These are phyloP conservation scores for Amanita inopinata DNA, from an alignment of 768 basidiomycete species.

Conservation along the genomic window DNA sequence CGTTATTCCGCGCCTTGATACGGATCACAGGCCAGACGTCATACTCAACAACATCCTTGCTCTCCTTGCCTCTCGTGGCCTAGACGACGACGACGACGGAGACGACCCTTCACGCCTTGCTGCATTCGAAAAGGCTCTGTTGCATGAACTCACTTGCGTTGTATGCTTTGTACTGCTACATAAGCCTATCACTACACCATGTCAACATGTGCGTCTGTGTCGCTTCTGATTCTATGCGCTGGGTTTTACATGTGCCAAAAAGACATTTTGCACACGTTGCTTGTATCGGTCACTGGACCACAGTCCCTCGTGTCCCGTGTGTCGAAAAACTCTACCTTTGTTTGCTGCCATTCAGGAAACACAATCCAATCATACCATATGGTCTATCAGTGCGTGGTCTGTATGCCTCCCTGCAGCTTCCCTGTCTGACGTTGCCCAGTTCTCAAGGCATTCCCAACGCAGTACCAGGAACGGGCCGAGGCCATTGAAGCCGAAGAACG, in stretches of 20 bases:
- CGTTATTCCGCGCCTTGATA: slow-evolving; percentile 11
- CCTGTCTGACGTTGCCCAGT: slow-evolving; percentile 30
- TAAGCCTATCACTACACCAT: slow-evolving; percentile 87
- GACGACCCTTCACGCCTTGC: no score
- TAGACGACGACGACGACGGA: slow-evolving; percentile 15
- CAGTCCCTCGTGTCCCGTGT: slow-evolving; percentile 72
- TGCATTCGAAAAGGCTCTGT: slow-evolving; percentile 50
- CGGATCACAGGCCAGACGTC: slow-evolving; percentile 33
- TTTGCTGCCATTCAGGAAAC: slow-evolving; percentile 77
- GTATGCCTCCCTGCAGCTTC: slow-evolving; percentile 4
- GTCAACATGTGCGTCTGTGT: slow-evolving; percentile 71
- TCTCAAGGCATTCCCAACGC: slow-evolving; percentile 54
- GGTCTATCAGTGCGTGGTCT: slow-evolving; percentile 50
- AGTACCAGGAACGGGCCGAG: slow-evolving; percentile 51
- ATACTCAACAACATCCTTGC: slow-evolving; percentile 45
- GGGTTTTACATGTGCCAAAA: no score
- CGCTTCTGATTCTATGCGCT: slow-evolving; percentile 7
- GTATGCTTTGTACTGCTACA: slow-evolving; percentile 82
- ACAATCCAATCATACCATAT: slow-evolving; percentile 59
- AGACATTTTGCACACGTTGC: slow-evolving; percentile 90
- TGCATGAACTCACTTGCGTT: slow-evolving; percentile 74
- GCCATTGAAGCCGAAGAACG: slow-evolving; percentile 69
- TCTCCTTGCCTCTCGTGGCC: no score
- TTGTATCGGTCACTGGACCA: slow-evolving; percentile 89
- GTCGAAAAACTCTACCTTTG: slow-evolving; percentile 67